Evolutionary conservation across 2,329 filamentous ascomycete genomes (phyloP).

Genomic region (Aaosphaeria arxii): DNA sequence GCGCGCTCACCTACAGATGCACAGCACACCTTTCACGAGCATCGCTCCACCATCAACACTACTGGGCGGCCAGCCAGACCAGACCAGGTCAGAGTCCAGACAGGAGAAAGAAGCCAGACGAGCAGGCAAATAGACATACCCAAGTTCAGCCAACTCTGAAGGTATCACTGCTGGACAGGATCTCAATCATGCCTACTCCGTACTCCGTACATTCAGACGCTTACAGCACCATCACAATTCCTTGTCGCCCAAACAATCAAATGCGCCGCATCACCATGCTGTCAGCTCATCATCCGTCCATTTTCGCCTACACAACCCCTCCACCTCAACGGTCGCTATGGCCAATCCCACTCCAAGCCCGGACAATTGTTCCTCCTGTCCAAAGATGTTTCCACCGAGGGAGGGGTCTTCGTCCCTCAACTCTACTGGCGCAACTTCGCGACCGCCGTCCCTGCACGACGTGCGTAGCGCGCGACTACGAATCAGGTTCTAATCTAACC

Average conservation of each 20-base stretch:
- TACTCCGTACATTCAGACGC: neutral
- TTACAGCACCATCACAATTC: conserved; percentile 10
- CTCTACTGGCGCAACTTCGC: no score
- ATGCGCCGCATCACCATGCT: conserved; percentile 3
- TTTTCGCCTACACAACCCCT: conserved; percentile 11
- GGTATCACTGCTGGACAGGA: no score
- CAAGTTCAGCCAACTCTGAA: no score
- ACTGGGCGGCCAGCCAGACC: neutral
- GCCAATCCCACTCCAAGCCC: conserved; percentile 13
- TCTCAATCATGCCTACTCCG: no score
- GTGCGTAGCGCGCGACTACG: no score
- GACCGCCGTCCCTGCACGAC: no score
- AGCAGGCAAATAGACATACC: neutral
- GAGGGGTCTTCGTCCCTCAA: no score
- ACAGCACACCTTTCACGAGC: no score
- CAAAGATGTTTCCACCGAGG: neutral
- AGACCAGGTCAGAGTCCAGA: neutral
- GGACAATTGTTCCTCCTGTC: conserved; percentile 7
- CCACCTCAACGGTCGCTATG: conserved; percentile 19
- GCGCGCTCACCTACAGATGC: no score
- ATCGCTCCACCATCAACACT: no score
- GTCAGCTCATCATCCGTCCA: neutral
- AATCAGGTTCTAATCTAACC: no score
- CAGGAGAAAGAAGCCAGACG: neutral
- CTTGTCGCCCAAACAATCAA: conserved; percentile 4